Base-by-base conservation (phyloP, 805 yeast genomes). In the Kodamaea kaohsiungensis region DNA sequence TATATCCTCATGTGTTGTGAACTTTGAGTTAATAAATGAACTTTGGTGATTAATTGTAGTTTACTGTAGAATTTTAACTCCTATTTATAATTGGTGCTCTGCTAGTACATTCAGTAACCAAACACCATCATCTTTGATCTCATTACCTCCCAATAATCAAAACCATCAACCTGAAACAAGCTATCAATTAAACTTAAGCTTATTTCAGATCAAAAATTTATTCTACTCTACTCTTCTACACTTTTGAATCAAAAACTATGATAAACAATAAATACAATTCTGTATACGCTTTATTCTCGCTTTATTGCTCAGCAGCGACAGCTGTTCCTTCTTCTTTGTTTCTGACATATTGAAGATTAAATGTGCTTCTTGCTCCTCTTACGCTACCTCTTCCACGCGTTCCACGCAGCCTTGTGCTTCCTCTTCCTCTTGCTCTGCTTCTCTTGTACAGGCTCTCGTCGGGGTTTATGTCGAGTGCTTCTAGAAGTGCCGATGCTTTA, bases 281-380 rank as follows among this genome's bases (percentile, higher is more conserved):
- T 40, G 25, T 40, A 40, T 17, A 40, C 45, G 25, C 17, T 15
- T 38, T 30, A 30, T 30, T 8, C 35, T 30, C 35, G 13, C 35
- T 30, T 30, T 30, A 30, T 38, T 40, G 19, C 45, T 40, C 45
- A 40, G 45, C 45, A 40, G 45, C 45, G n/a, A 40, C 45, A 12
- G 25, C 45, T 12, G 45, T 40, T 17, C 45, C 45, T 25, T 46
- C 48, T 27, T 46, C 46, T 22, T 58, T 61, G 37, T 55, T 57
- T 54, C 72, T 54, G 43, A 66, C 68, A 56, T 70, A 68, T 30
- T 57, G 68, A 13, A 49, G 56, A 22, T 55, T 49, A 50, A 57
- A 61, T 42, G 57, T 50, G 35, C 64, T 62, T 46, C 67, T 53
- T 13, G 57, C 45, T 18, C 67, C 61, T 50, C 65, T 54, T 10